Base-by-base conservation (phyloP, 768 basidiomycete species). In the Collybia sordida region DNA sequence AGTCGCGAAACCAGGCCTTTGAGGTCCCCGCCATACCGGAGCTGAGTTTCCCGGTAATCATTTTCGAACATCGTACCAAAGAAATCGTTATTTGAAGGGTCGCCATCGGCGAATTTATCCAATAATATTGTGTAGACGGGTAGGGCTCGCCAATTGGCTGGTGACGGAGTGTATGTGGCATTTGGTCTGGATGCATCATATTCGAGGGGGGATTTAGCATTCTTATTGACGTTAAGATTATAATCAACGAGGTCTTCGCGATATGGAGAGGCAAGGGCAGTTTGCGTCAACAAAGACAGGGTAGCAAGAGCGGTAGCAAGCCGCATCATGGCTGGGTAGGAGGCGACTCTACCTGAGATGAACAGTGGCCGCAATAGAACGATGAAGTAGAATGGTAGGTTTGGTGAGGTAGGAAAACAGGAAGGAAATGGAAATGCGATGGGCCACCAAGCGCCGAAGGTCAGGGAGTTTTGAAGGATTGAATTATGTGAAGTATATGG, bases 31-130 rank as follows among this genome's bases (percentile, higher is more conserved):
- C 94, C 94, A 54, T 80, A 89, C 37, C 94, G 85, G 15, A 96
- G 78, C 61, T 95, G 90, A 0, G 91, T 92, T 68, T 96, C 94
- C 52, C 87, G 76, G 73, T 83, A 86, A 71, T 96, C 94, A 62
- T 77, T 82, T 65, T 97, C 94, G 67, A 74, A 92, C 64, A 79
- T 75, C 19, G 90, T 82, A 22, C 74, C 75, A 63, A 93, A 97
- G 67, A 73, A 95, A 73, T 96, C 90, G 65, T 97, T 94, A 63
- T 96, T 97, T 38, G 82, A 70, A 2, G 94, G 94, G 64, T 93
- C 89, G 1, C 94, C 94, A 59, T 96, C 93, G 12, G 92, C 92
- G 63, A 91, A 96, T 70, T 96, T 96, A 79, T 97, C 94, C 57
- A 94, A 67, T 44, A 96, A 84, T 59, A 93, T 60, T 37, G 87